A percentile compares a stretch with the other conserved stretches of the same genome.
Conservation (phyloP, 805 yeast genomes). For the Pichia thaimueangensis region DNA sequence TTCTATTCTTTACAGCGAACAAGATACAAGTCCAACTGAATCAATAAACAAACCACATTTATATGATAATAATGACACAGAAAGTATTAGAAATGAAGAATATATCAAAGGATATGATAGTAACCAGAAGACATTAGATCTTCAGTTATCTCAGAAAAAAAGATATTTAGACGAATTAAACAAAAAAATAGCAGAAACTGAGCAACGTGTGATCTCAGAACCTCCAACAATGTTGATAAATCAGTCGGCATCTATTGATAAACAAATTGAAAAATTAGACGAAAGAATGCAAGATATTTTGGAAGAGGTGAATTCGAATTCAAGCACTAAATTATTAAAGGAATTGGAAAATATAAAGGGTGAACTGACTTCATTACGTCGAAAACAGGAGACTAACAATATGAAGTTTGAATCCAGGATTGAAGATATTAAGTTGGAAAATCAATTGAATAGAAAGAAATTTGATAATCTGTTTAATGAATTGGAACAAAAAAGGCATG, state of each 20-base stretch:
- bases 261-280: conserved; percentile 9
- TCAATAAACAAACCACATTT: neutral
- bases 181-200: neutral
- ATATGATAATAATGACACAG: no score
- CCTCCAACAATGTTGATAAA: neutral
- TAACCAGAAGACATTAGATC: conserved; percentile 2
- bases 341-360: conserved; percentile 19
- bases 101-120: neutral
- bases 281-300: conserved; percentile 15
- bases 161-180: conserved; percentile 10
- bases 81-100: no score
- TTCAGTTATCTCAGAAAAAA: conserved; percentile 6
- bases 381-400: conserved; percentile 40
- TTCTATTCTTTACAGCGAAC: conserved; percentile 27
- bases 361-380: conserved; percentile 20
- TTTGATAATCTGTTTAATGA: conserved; percentile 22
- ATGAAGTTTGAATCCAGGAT: conserved; percentile 66
- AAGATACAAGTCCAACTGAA: conserved; percentile 3
- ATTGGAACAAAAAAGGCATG: conserved; percentile 23
- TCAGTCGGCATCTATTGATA: conserved; percentile 9
- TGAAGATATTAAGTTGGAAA: conserved; percentile 53
- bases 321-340: conserved; percentile 14
- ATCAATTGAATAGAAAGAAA: conserved; percentile 21
- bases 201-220: neutral
- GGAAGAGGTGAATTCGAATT: conserved; percentile 16